Conservation (phyloP, 176 grass and related monocot species). For the Miscanthus lutarioriparius region DNA sequence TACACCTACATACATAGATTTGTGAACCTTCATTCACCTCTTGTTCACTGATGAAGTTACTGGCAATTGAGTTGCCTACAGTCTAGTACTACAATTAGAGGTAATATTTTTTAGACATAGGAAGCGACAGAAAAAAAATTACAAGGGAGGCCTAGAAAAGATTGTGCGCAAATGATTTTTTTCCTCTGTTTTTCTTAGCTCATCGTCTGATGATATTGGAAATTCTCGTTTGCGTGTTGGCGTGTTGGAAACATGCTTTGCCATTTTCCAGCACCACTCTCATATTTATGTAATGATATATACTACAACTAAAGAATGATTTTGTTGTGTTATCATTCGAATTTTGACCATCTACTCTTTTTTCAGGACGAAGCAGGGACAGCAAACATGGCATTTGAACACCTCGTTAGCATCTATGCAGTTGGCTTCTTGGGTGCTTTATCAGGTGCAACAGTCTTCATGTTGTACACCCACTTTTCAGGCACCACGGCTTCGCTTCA, state of each 20-base stretch:
- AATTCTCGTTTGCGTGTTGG: not conserved
- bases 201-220: not conserved
- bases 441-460: constrained; percentile 54
- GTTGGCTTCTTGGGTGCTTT: constrained; percentile 55
- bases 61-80: constrained; percentile 2
- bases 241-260: not conserved
- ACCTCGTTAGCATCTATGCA: constrained; percentile 63
- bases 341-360: constrained; percentile 5
- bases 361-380: constrained; percentile 45
- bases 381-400: constrained; percentile 38
- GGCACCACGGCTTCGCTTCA: constrained; percentile 34
- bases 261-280: not conserved
- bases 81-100: constrained; percentile 4
- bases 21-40: not conserved
- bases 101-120: not conserved
- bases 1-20: not conserved
- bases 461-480: constrained; percentile 45
- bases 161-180: not conserved
- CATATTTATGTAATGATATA: not conserved
- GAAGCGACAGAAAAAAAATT: not conserved
- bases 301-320: not conserved
- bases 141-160: not conserved
- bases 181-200: not conserved
- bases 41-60: constrained; percentile 1
- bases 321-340: constrained; percentile 18